Percentiles rank a stretch among this genome's conserved stretches.
Conservation (phyloP, 2,329 filamentous ascomycete species). For the Alternaria burnsii region DNA sequence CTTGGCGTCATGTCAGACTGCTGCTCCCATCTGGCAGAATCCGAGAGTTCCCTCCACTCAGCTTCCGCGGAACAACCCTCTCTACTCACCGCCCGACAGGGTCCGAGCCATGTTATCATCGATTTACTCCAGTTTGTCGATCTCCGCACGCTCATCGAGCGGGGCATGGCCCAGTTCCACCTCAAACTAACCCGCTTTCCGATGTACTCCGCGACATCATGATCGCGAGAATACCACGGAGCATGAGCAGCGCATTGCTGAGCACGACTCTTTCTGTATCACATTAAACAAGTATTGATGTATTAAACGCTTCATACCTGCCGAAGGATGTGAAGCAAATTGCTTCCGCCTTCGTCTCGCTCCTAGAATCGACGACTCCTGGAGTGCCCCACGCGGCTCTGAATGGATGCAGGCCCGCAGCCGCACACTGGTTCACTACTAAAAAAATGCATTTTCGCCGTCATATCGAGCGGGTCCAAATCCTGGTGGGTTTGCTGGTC, state of each 20-base stretch:
- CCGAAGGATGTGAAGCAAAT: constrained; percentile 4
- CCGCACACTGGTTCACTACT: constrained; percentile 10
- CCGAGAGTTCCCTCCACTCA: constrained; percentile 26
- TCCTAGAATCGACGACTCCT: constrained; percentile 2
- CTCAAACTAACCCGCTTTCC: constrained; percentile 25
- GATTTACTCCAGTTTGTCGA: constrained; percentile 40
- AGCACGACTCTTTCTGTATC: constrained; percentile 27
- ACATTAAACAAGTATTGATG: constrained; percentile 2
- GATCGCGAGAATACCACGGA: constrained; percentile 26
- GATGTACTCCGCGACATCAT: constrained; percentile 20
- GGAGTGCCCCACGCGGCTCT: constrained; percentile 1
- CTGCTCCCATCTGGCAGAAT: constrained; percentile 40
- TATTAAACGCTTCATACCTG: constrained; percentile 17
- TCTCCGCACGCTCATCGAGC: constrained; percentile 26
- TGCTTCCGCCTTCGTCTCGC: constrained; percentile 2
- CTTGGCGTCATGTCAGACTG: constrained; percentile 32
- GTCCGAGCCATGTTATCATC: constrained; percentile 22
- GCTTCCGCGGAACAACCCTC: constrained; percentile 2
- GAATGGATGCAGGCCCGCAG: constrained; percentile 10
- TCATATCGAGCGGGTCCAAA: constrained; percentile 9
- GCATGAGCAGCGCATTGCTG: constrained; percentile 14
- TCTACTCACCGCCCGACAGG: constrained; percentile 32
- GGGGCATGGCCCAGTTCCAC: constrained; percentile 19
- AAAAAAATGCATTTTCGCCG: constrained; percentile 9
- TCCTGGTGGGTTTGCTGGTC: constrained; percentile 3